Evolutionary conservation across 2,329 filamentous ascomycete species (phyloP).

Genomic region (Trichoderma gracile): DNA sequence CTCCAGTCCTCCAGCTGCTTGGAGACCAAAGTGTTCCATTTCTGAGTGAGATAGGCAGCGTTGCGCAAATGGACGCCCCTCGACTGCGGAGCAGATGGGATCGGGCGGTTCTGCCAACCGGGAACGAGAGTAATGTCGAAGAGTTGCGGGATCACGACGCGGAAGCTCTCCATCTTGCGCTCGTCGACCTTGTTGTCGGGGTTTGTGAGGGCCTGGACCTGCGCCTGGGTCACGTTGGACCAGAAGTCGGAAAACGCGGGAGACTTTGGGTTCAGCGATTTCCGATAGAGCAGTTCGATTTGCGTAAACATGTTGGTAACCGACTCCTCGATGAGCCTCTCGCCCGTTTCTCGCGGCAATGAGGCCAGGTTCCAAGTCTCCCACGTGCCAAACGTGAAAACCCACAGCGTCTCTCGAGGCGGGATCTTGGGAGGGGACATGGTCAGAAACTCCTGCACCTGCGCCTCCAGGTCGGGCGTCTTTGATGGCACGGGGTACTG

Average conservation of each 20-base stretch:
- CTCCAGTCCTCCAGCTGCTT: constrained; percentile 48
- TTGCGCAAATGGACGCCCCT: constrained; percentile 56
- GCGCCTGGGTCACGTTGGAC: constrained; percentile 34
- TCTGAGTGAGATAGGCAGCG: constrained; percentile 50
- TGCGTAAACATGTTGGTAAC: constrained; percentile 46
- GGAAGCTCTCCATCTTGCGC: constrained; percentile 46
- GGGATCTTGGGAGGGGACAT: constrained; percentile 37
- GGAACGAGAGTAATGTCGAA: constrained; percentile 57
- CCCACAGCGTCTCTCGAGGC: constrained; percentile 53
- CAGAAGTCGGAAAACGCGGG: constrained; percentile 50
- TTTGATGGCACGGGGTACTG: constrained; percentile 46
- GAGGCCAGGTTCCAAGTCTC: constrained; percentile 55
- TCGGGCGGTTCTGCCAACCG: constrained; percentile 51
- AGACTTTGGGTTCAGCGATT: constrained; percentile 45
- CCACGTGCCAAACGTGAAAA: constrained; percentile 57
- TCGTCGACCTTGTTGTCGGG: constrained; percentile 32
- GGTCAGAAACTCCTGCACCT: constrained; percentile 50
- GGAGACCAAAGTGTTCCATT: constrained; percentile 53
- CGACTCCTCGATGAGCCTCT: constrained; percentile 41
- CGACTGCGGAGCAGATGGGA: constrained; percentile 48
- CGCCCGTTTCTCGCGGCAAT: constrained; percentile 45
- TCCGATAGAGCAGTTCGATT: constrained; percentile 50
- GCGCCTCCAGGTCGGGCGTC: constrained; percentile 46
- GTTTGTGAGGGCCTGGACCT: constrained; percentile 34
- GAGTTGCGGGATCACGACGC: constrained; percentile 52